Base-by-base conservation (phyloP, 225 moss, liverwort and hornwort species). In the Polytrichum commune region DNA sequence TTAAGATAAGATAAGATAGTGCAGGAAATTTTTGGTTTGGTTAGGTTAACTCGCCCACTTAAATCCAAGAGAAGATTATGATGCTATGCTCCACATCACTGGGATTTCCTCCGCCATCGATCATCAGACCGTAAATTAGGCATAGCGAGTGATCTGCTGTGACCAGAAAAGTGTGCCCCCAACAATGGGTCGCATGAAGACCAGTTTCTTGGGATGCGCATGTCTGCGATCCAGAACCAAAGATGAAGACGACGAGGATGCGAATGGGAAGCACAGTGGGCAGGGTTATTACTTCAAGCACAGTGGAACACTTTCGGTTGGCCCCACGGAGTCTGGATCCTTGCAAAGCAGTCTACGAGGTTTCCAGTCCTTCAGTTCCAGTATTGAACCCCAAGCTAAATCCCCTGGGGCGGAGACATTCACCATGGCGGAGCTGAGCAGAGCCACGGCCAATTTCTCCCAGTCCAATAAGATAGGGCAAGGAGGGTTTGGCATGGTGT, bases 401-500 rank as follows among this genome's bases (percentile, higher is more conserved):
- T 68, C 80, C 13, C 71, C 72, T n/a, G 80, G 81, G 10, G 89
- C 86, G 5, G 76, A 83, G 65, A 65, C 65, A 29, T 90, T 90
- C 75, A 61, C 76, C 62, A 85, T 90, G 80, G 57, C n/a, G 25
- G 87, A 90, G 55, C 82, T 90, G 27, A 80, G 62, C 55, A 84
- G 75, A 13, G 80, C 80, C 4, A 87, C 90, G 8, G 27, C 61
- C 4, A 87, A 87, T 76, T 90, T 90, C 65, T 87, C 87, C 13
- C 87, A 84, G 32, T 84, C 87, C 5, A 88, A 84, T 65, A 87
- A 90, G 74, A 85, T 90, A 54, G 87, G 90, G 63, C 87, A 90
- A 76, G 90, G 90, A 29, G 90, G 90, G 5, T 90, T 87, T 60
- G 90, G 87, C 20, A 79, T 82, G 84, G 90, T 90, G 27, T 90